A percentile compares a stretch with the other conserved stretches of the same genome.
These are phyloP conservation scores for Gaertneriomyces semiglobifer DNA, from an alignment of 192 early-diverging fungal genomes.

Conservation along the genomic window DNA sequence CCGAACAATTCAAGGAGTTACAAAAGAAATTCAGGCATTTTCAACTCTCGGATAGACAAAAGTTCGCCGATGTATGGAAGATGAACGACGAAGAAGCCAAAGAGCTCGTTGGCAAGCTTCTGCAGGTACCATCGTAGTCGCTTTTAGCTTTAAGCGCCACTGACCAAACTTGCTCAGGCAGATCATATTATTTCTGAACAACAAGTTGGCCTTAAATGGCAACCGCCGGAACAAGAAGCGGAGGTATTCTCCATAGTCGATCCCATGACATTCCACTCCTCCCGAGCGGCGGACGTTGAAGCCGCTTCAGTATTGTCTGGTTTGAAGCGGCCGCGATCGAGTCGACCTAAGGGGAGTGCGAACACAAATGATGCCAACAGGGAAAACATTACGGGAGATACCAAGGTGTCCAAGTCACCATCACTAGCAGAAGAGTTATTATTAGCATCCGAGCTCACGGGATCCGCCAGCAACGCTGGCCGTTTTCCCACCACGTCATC, in stretches of 20 bases:
- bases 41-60: conserved; percentile 45
- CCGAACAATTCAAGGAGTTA: conserved; percentile 59
- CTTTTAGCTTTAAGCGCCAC: background rate
- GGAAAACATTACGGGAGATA: background rate
- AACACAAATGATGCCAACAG: background rate
- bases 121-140: conserved; percentile 30
- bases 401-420: background rate
- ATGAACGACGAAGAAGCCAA: conserved; percentile 56
- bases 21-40: conserved; percentile 64
- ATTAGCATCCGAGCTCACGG: background rate
- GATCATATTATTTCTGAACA: conserved; percentile 58
- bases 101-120: conserved; percentile 52
- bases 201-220: conserved; percentile 55
- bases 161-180: conserved; percentile 16
- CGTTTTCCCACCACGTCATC: background rate
- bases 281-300: background rate
- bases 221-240: conserved; percentile 30
- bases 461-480: too few relatives aligned
- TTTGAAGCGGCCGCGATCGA: conserved; percentile 5
- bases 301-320: background rate
- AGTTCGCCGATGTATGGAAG: conserved; percentile 50
- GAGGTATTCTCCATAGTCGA: conserved; percentile 45
- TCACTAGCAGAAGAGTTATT: conserved; percentile 21
- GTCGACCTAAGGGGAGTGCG: background rate
- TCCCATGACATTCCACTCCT: conserved; percentile 30